Base-by-base conservation (phyloP, 2,329 filamentous ascomycete species). In the Teratosphaeria epicoccoides region DNA sequence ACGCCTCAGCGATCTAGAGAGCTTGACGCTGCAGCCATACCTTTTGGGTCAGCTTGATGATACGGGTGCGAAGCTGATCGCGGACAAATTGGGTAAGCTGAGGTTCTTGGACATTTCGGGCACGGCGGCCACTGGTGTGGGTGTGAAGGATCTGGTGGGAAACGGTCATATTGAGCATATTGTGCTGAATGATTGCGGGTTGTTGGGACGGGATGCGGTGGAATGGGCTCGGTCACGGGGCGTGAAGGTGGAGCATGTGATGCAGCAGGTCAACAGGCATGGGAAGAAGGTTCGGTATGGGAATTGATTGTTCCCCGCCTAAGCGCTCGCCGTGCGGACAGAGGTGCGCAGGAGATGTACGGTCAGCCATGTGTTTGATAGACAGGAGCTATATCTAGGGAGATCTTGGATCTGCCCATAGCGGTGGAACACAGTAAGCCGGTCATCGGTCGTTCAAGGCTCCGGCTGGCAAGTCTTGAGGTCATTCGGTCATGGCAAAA, bases 91-190 rank as follows among this genome's bases (percentile, higher is more conserved):
- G 14, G 3, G 59, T 40, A 49, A 52, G 9, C 54, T 68, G 60
- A 17, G 55, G 33, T 37, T 55, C 0, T 54, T 75, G 14, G 61
- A 74, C 50, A 43, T 75, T 0, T 67, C 65, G 0, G 55, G 57
- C 0, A 70, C 69, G 1, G 55, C 58, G 5, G 65, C 75, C 33
- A 72, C 70, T 0, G 73, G 73, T 6, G 68, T 68, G 1, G 62
- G 66, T 2, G 64, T 75, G 26, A 71, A 70, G 53, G 64, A 63
- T 52, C 62, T 67, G 0, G 52, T 54, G 4, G 33, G 50, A 6
- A 24, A 17, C 11, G 22, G 52, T 6, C 53, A 55, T 9, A 53
- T 73, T 4, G 59, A 58, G 43, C 55, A 53, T 10, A 56, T 73
- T 17, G 61, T 59, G 2, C 57, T 70, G 17, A 61, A 71, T 44